phyloP scores from a whole-genome alignment of 2,329 filamentous ascomycete genomes.

The Chrysoporthe deuterocubensis region DNA sequence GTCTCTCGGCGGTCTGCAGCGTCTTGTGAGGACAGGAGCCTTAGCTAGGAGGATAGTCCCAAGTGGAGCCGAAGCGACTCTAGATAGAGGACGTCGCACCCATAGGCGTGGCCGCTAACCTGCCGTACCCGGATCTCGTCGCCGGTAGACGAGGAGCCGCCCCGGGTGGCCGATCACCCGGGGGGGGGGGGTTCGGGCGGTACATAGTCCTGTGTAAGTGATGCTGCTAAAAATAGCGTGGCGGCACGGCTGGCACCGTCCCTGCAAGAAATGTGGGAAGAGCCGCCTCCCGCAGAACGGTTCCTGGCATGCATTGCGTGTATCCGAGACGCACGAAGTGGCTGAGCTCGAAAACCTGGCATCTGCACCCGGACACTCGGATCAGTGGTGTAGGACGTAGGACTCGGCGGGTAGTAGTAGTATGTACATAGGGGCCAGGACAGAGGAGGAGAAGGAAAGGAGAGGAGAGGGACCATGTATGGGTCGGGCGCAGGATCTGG shows the following conservation, averaged over 20 bases:
- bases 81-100: too few species aligned
- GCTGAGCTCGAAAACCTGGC: slow-evolving; percentile 7
- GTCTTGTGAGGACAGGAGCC: not conserved
- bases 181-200: not conserved
- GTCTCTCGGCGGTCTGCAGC: not conserved
- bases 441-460: not conserved
- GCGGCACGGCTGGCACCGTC: slow-evolving; percentile 4
- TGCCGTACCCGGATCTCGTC: not conserved
- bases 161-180: not conserved
- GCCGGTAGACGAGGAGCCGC: not conserved
- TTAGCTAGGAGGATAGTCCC: too few species aligned
- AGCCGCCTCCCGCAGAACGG: not conserved
- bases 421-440: not conserved
- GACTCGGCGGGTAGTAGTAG: not conserved
- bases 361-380: not conserved
- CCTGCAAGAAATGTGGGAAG: slow-evolving; percentile 4
- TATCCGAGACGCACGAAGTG: not conserved
- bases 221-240: slow-evolving; percentile 1
- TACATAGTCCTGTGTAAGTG: not conserved
- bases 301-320: slow-evolving; percentile 17
- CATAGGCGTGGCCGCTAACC: too few species aligned
- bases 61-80: too few species aligned
- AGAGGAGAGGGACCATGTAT: too few species aligned
- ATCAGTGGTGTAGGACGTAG: not conserved
- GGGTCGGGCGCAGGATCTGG: too few species aligned